Evolutionary conservation across 208 protist genomes (phyloP), one percentile per base, ranked within the genome.

Genomic region (Crithidia acanthocephali): DNA sequence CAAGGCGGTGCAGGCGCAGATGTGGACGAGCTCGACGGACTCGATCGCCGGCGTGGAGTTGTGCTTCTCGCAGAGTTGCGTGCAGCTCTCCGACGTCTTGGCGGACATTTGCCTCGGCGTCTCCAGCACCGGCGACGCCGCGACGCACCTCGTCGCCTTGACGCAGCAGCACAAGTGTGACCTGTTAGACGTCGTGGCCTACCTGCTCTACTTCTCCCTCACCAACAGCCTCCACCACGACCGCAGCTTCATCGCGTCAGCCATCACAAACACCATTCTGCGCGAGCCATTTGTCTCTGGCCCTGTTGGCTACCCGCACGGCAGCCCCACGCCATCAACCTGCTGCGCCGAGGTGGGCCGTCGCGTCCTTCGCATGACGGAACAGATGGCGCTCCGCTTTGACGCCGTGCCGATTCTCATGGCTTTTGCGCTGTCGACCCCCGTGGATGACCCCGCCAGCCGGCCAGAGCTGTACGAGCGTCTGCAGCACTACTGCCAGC

Each of bases 281-380:
- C 80, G 86, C 28, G 77, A 79, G 51, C 86, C 87, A 0, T 92
- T 92, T 53, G 58, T 91, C 13, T 55, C 53, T 6, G 79, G 78
- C 8, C 84, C 82, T 45, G 68, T 92, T 4, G 91, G 91, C 30
- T 95, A 92, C 76, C 91, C 91, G 28, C 89, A 86, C 76, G 87
- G 91, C 27, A 70, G 75, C 10, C 91, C 91, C 18, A 37, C 55
- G 9, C 57, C 81, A 2, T 73, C 68, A 7, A 20, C 47, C 40
- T 35, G 69, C 53, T 68, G 65, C 51, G 11, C 48, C 7, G 80
- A 80, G 22, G 51, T 89, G 23, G 79, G 85, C 15, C 72, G 64
- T 8, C 72, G 76, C 18, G 75, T 85, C 16, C 61, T 95, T 47
- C 55, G 59, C 30, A 33, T 87, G 13, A 69, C 79, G 45, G 87